Percentiles rank a stretch among this genome's conserved stretches.
phyloP scores from a whole-genome alignment of 352 stramenopile genomes.

The Pythium guiyangense region DNA sequence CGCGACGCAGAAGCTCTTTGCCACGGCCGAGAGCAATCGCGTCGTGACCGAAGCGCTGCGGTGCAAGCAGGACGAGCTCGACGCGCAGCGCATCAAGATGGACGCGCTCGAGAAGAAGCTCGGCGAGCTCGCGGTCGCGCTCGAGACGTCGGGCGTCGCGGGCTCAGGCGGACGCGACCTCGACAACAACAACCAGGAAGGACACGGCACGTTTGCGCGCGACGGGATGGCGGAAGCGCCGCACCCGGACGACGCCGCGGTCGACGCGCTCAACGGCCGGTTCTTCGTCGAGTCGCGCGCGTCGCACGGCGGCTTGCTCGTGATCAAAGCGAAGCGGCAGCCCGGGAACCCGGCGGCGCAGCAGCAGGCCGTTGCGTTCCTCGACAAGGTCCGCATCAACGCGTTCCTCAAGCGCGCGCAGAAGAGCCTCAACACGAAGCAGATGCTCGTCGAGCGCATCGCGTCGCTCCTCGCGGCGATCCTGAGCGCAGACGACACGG shows the following conservation, averaged over 20 bases:
- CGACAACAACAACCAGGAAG: constrained; percentile 23
- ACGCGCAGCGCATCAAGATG: constrained; percentile 78
- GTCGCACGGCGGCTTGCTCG: constrained; percentile 77
- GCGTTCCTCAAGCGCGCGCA: constrained; percentile 92
- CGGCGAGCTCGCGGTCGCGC: constrained; percentile 41
- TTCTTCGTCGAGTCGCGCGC: constrained; percentile 87
- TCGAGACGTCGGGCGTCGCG: constrained; percentile 47
- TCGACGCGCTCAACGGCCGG: constrained; percentile 51
- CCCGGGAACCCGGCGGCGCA: constrained; percentile 50
- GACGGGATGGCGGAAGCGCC: constrained; percentile 18
- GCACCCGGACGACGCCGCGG: constrained; percentile 56
- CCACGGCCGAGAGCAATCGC: constrained; percentile 90
- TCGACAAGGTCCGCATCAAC: constrained; percentile 89
- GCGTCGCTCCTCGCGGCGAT: constrained; percentile 74
- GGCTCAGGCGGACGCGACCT: constrained; percentile 8
- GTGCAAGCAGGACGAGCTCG: constrained; percentile 87
- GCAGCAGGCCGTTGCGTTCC: constrained; percentile 77
- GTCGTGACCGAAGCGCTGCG: constrained; percentile 90
- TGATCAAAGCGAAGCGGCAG: constrained; percentile 92
- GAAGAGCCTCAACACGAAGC: constrained; percentile 91
- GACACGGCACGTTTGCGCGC: constrained; percentile 11
- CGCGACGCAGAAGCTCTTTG: constrained; percentile 85
- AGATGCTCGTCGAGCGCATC: constrained; percentile 89
- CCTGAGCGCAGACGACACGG: constrained; percentile 70
- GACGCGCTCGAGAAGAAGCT: constrained; percentile 79